Evolutionary conservation across 2,329 filamentous ascomycete genomes (phyloP).

Genomic region (Aureobasidium mangrovei): DNA sequence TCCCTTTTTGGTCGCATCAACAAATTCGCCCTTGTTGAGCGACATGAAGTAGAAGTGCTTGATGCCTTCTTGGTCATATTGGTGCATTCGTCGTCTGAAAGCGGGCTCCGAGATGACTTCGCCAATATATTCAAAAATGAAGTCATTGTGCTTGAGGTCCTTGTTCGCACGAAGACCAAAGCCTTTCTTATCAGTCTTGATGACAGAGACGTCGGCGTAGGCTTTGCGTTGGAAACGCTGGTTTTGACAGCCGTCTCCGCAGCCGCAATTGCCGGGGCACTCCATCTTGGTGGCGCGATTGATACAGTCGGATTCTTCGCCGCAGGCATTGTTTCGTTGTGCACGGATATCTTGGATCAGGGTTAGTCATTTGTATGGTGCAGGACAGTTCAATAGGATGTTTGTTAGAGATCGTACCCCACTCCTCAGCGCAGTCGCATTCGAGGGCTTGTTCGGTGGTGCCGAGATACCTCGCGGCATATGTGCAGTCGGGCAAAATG

Average conservation of each 20-base stretch:
- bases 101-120: conserved; percentile 92
- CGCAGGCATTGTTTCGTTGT: conserved; percentile 70
- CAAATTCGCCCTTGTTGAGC: conserved; percentile 88
- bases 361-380: conserved; percentile 25
- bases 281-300: conserved; percentile 98
- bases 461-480: conserved; percentile 85
- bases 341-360: conserved; percentile 38
- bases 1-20: conserved; percentile 93
- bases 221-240: conserved; percentile 87
- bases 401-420: conserved; percentile 56
- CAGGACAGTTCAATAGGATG: neutral
- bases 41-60: conserved; percentile 99
- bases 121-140: conserved; percentile 97
- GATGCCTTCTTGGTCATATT: conserved; percentile 93
- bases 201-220: conserved; percentile 85
- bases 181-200: conserved; percentile 97
- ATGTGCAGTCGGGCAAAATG: conserved; percentile 75
- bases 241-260: conserved; percentile 81
- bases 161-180: conserved; percentile 79
- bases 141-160: conserved; percentile 72
- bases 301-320: conserved; percentile 95
- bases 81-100: conserved; percentile 81
- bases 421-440: conserved; percentile 91
- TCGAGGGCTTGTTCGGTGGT: conserved; percentile 88
- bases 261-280: conserved; percentile 79